Evolutionary conservation across 2,329 filamentous ascomycete genomes (phyloP).

Genomic region (Phyllosticta capitalensis): DNA sequence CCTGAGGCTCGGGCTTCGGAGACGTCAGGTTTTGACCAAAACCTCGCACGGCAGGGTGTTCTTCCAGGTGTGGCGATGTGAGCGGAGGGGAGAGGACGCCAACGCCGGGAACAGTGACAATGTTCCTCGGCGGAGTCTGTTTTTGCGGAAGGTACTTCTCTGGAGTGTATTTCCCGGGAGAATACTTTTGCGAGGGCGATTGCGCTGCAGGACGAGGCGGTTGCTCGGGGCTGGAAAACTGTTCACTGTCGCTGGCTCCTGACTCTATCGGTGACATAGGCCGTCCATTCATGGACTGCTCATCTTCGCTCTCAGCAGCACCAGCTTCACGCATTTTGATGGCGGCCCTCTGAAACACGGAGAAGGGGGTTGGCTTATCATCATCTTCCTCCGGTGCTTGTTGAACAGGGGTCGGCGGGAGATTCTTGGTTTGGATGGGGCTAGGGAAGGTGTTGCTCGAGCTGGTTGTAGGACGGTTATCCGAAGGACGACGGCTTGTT

Average conservation of each 20-base stretch:
- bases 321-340: slow-evolving; percentile 25
- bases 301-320: background rate
- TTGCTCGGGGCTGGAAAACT: background rate
- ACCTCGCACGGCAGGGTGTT: slow-evolving; percentile 4
- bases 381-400: background rate
- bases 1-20: slow-evolving; percentile 3
- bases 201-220: background rate
- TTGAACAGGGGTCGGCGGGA: background rate
- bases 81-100: background rate
- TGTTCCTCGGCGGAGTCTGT: background rate
- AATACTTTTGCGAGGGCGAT: background rate
- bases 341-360: slow-evolving; percentile 38
- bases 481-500: background rate
- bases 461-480: background rate
- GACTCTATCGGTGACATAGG: background rate
- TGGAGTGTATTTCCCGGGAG: background rate
- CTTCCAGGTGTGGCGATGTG: background rate
- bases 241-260: background rate
- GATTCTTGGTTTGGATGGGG: background rate
- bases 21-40: background rate
- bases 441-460: background rate
- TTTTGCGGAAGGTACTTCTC: background rate
- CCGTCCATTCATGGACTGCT: no score
- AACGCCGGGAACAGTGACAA: background rate
- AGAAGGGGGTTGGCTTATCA: slow-evolving; percentile 24